Conservation (phyloP, 345 rosid genomes). For the Xanthoceras sorbifolium region DNA sequence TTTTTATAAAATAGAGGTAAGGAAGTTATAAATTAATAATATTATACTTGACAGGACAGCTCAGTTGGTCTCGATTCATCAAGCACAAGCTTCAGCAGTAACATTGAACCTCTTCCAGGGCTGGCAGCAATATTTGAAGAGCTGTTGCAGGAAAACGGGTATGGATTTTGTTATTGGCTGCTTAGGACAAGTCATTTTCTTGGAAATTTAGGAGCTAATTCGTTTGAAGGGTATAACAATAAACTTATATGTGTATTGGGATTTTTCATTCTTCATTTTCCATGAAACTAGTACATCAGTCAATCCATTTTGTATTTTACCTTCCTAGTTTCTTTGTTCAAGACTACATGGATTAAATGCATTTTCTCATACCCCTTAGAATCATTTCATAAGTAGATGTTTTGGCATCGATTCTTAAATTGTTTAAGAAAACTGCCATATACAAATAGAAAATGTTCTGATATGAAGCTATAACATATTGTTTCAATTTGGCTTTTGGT, state of each 20-base stretch:
- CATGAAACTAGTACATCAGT: background rate
- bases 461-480: background rate
- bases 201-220: background rate
- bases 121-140: slow-evolving; percentile 69
- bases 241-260: background rate
- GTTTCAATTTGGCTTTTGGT: background rate
- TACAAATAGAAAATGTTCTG: background rate
- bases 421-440: background rate
- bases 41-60: slow-evolving; percentile 49
- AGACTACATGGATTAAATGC: background rate
- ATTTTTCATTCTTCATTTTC: background rate
- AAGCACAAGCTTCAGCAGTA: slow-evolving; percentile 30
- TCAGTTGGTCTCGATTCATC: slow-evolving; percentile 41
- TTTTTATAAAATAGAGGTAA: background rate
- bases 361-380: background rate
- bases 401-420: background rate
- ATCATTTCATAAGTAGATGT: background rate
- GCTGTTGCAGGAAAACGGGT: slow-evolving; percentile 80
- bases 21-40: background rate
- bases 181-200: background rate
- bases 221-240: background rate
- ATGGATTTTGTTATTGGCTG: slow-evolving; percentile 21
- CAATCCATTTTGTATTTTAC: background rate
- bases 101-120: slow-evolving; percentile 79
- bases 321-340: background rate